These are phyloP conservation scores for Sporothrix dimorphospora DNA, from an alignment of 2,329 filamentous ascomycete species.

Conservation along the genomic window DNA sequence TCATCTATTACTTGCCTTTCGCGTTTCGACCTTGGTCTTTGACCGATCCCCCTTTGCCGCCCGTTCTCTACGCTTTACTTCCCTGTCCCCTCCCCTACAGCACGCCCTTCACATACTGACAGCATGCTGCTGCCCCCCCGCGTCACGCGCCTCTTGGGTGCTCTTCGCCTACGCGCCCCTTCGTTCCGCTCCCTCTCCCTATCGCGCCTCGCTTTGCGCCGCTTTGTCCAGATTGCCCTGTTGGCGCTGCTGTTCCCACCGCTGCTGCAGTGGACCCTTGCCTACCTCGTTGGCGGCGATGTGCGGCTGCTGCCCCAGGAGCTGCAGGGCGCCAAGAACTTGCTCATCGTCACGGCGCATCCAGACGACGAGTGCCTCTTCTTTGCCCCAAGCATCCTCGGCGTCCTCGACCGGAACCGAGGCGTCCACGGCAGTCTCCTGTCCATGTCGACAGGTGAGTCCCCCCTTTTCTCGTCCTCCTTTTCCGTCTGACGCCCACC, in stretches of 20 bases:
- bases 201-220: constrained; percentile 16
- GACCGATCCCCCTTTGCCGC: neutral
- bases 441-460: constrained; percentile 17
- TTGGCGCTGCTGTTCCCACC: constrained; percentile 4
- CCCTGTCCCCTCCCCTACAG: neutral
- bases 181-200: neutral
- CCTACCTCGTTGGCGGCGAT: constrained; percentile 23
- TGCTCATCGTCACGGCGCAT: constrained; percentile 25
- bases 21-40: constrained; percentile 4
- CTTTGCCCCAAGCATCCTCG: constrained; percentile 25
- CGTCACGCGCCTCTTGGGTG: neutral
- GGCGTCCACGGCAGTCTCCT: constrained; percentile 15
- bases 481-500: neutral
- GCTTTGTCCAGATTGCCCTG: neutral
- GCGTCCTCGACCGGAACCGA: constrained; percentile 21
- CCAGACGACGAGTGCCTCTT: constrained; percentile 27
- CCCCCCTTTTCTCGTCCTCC: neutral
- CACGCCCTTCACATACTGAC: neutral
- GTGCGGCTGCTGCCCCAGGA: constrained; percentile 10
- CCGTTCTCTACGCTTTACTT: neutral
- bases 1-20: neutral
- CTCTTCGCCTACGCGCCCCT: neutral
- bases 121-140: constrained; percentile 8
- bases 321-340: constrained; percentile 16
- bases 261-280: constrained; percentile 21